phyloP scores from a whole-genome alignment of 164 flowering plant genomes.

The Platanus orientalis region DNA sequence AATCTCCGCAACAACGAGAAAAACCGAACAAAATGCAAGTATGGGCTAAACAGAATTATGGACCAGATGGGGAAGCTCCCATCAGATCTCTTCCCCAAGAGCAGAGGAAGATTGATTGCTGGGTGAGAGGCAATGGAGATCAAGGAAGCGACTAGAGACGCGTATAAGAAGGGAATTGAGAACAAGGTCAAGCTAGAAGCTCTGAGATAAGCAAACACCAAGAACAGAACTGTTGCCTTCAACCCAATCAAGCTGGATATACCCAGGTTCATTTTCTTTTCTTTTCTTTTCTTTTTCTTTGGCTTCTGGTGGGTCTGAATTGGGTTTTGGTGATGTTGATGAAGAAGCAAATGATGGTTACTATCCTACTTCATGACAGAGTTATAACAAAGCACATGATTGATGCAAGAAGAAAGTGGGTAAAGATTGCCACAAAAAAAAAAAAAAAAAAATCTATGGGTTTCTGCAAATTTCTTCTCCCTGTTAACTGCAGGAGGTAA shows the following conservation, averaged over 20 bases:
- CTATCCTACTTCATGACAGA: too few relatives aligned
- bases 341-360: too few relatives aligned
- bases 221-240: slow-evolving; percentile 40
- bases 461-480: too few relatives aligned
- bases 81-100: slow-evolving; percentile 67
- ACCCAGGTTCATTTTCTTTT: slow-evolving; percentile 39
- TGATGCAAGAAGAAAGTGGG: too few relatives aligned
- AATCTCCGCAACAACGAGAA: slow-evolving; percentile 48
- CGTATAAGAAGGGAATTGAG: slow-evolving; percentile 57
- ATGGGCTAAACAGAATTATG: slow-evolving; percentile 55
- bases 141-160: slow-evolving; percentile 49
- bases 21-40: slow-evolving; percentile 45
- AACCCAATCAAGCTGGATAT: slow-evolving; percentile 48
- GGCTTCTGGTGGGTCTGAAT: not conserved
- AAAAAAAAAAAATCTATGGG: too few relatives aligned
- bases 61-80: slow-evolving; percentile 81
- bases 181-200: slow-evolving; percentile 28
- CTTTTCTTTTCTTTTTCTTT: too few relatives aligned
- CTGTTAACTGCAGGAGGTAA: too few relatives aligned
- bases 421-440: too few relatives aligned
- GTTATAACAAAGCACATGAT: too few relatives aligned
- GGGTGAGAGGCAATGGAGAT: slow-evolving; percentile 70
- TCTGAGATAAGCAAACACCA: slow-evolving; percentile 35
- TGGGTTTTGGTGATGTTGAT: too few relatives aligned
- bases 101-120: slow-evolving; percentile 61